phyloP scores from a whole-genome alignment of 192 early-diverging fungal species.

The Chytriomyces sp. region DNA sequence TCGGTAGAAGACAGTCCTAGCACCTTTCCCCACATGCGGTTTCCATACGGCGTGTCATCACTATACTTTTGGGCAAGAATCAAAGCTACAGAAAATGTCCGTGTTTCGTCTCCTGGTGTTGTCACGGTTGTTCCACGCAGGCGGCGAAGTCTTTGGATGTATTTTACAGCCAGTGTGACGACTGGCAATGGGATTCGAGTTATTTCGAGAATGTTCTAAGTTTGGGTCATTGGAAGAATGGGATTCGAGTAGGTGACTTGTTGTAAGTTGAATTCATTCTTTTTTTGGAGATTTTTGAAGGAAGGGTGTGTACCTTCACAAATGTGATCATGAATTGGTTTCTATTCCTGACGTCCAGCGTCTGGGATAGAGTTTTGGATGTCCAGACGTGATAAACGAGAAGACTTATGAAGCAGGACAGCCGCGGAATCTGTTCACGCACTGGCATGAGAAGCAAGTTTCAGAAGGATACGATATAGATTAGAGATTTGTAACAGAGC shows the following conservation, averaged over 20 bases:
- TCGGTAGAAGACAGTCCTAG: constrained; percentile 14
- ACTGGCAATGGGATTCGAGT: constrained; percentile 41
- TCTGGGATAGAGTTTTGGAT: constrained; percentile 31
- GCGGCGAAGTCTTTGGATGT: constrained; percentile 35
- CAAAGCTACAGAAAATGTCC: constrained; percentile 26
- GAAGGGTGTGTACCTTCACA: constrained; percentile 29
- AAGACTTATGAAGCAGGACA: constrained; percentile 30
- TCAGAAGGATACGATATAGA: not conserved
- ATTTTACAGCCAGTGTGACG: constrained; percentile 40
- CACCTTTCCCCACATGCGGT: constrained; percentile 29
- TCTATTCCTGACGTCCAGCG: constrained; percentile 32
- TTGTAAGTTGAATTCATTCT: not conserved
- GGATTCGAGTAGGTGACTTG: not conserved
- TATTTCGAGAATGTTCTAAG: constrained; percentile 39
- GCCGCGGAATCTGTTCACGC: constrained; percentile 35
- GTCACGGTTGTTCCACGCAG: not conserved
- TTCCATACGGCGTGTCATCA: constrained; percentile 35
- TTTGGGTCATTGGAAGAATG: not conserved
- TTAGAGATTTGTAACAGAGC: not conserved
- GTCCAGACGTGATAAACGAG: constrained; percentile 37
- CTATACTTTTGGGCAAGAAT: constrained; percentile 39
- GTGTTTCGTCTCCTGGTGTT: not conserved
- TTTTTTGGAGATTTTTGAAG: not conserved
- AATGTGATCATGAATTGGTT: constrained; percentile 24
- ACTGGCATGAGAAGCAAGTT: not conserved